phyloP scores from a whole-genome alignment of 305 asterid species.

The Ilex paraguariensis region DNA sequence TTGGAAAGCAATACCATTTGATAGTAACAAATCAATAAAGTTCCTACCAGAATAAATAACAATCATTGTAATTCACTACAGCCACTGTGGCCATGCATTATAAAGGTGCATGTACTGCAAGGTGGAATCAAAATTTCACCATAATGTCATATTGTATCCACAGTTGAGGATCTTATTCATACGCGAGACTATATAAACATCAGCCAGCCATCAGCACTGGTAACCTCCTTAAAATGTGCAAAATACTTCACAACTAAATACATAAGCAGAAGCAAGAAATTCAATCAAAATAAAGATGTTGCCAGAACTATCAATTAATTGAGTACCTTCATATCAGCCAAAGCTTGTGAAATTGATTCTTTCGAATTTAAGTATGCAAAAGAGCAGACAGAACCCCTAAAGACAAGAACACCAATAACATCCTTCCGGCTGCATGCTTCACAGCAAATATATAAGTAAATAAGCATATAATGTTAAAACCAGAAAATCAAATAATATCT shows the following conservation, averaged over 20 bases:
- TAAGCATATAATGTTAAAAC: neutral
- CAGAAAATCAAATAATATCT: neutral
- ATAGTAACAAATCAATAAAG: neutral
- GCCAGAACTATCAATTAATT: neutral
- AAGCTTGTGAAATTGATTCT: conserved; percentile 82
- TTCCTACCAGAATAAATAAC: neutral
- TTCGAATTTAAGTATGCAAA: conserved; percentile 71
- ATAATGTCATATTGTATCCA: too few species aligned
- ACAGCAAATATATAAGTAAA: conserved; percentile 16
- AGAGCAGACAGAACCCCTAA: conserved; percentile 71
- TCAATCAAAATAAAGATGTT: neutral
- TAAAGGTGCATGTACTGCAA: too few species aligned
- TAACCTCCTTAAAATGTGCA: neutral
- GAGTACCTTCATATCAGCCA: conserved; percentile 79
- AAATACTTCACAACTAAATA: neutral
- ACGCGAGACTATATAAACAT: too few species aligned
- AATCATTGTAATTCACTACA: too few species aligned
- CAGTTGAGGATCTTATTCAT: neutral
- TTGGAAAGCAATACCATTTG: neutral
- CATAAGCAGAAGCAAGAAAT: neutral
- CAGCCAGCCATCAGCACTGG: neutral
- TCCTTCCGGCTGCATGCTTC: conserved; percentile 68
- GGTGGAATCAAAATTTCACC: too few species aligned
- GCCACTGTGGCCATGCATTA: neutral
- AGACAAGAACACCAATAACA: conserved; percentile 69